Conservation (phyloP, 495 filamentous ascomycete species). For the Beverwykella pulmonaria region DNA sequence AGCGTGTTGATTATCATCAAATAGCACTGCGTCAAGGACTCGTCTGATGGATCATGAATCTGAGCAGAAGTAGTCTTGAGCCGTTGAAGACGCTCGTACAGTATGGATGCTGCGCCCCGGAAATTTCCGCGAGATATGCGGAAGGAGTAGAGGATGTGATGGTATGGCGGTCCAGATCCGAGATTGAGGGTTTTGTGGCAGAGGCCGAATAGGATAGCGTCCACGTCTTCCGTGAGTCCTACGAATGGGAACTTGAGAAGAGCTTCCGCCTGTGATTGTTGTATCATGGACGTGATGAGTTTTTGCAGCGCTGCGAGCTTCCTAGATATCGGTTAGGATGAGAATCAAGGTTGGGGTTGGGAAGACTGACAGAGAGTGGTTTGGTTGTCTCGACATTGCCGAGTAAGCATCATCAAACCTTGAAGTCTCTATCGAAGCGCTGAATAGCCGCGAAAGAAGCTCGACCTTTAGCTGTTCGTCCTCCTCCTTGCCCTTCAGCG, state of each 20-base stretch:
- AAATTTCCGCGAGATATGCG: constrained; percentile 81
- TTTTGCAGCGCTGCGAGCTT: constrained; percentile 63
- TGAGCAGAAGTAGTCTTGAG: constrained; percentile 60
- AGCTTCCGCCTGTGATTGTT: constrained; percentile 55
- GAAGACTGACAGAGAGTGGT: constrained; percentile 58
- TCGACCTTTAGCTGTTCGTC: constrained; percentile 53
- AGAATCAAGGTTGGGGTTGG: background rate
- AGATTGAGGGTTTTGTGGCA: constrained; percentile 62
- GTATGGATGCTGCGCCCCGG: constrained; percentile 80
- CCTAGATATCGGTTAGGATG: constrained; percentile 36
- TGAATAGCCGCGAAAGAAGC: constrained; percentile 80
- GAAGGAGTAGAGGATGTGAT: constrained; percentile 86
- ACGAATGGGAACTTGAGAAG: constrained; percentile 76
- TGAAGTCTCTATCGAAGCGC: constrained; percentile 71
- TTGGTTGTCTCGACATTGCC: constrained; percentile 70
- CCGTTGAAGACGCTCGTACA: constrained; percentile 67
- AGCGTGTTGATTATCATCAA: constrained; percentile 85
- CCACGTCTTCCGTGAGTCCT: constrained; percentile 72
- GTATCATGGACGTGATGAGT: constrained; percentile 71
- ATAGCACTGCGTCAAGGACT: constrained; percentile 64
- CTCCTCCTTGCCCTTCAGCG: constrained; percentile 19
- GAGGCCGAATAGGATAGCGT: constrained; percentile 70
- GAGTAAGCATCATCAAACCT: constrained; percentile 82
- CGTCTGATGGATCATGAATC: constrained; percentile 57
- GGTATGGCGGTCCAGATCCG: constrained; percentile 63